Evolutionary conservation across 768 basidiomycete species (phyloP).

Genomic region (Gymnopilus dilepis): DNA sequence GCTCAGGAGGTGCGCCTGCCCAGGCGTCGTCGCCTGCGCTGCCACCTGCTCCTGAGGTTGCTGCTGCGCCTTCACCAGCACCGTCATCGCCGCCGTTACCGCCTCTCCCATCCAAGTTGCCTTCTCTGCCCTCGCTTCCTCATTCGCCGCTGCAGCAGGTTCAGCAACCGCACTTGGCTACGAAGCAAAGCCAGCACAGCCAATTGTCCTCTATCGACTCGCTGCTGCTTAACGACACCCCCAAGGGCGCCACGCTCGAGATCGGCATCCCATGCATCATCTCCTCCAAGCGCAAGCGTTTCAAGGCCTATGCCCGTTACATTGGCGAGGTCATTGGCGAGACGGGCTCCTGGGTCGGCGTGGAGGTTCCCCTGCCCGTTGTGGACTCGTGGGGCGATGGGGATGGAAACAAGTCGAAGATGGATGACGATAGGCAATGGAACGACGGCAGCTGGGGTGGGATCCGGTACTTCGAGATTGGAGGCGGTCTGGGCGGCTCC

Average conservation of each 20-base stretch:
- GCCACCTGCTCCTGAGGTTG: slow-evolving; percentile 6
- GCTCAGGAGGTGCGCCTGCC: too few species aligned
- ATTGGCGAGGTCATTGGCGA: slow-evolving; percentile 88
- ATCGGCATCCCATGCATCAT: slow-evolving; percentile 93
- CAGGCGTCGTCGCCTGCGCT: background rate
- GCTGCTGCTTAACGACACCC: slow-evolving; percentile 27
- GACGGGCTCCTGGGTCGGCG: slow-evolving; percentile 86
- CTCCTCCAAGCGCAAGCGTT: slow-evolving; percentile 78
- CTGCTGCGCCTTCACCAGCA: too few species aligned
- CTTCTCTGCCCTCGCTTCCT: background rate
- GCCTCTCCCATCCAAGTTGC: background rate
- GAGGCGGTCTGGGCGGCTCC: slow-evolving; percentile 39
- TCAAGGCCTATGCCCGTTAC: slow-evolving; percentile 87
- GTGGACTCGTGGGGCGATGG: slow-evolving; percentile 49
- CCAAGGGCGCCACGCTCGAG: slow-evolving; percentile 75
- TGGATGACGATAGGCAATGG: slow-evolving; percentile 74
- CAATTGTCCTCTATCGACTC: slow-evolving; percentile 21
- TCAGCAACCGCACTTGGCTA: background rate
- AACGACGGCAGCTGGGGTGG: slow-evolving; percentile 86
- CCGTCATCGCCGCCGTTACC: slow-evolving; percentile 8
- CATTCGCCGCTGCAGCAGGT: background rate
- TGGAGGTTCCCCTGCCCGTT: slow-evolving; percentile 75
- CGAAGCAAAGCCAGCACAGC: background rate
- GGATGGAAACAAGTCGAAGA: slow-evolving; percentile 16
- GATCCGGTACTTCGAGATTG: slow-evolving; percentile 83